Conservation (phyloP, 108 stramenopile species). For the Parietichytrium sp. region DNA sequence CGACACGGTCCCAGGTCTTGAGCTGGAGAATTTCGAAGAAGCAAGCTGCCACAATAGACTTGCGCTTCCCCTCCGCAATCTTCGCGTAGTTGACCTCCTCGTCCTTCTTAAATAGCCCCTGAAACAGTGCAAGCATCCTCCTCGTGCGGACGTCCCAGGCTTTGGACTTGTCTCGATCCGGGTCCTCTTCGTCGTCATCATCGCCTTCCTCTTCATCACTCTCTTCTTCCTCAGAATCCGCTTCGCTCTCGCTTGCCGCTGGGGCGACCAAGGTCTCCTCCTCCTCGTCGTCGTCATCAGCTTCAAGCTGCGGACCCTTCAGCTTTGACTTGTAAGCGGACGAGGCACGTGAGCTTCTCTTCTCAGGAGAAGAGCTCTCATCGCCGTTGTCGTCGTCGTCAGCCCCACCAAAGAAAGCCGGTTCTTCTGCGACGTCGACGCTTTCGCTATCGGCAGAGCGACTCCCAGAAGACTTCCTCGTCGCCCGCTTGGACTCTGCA, state of each 20-base stretch:
- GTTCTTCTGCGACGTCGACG: too few relatives aligned
- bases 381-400: neutral
- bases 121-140: conserved; percentile 55
- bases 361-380: neutral
- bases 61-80: conserved; percentile 65
- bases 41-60: conserved; percentile 76
- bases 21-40: conserved; percentile 90
- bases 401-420: too few relatives aligned
- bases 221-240: conserved; percentile 50
- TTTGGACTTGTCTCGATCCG: conserved; percentile 50
- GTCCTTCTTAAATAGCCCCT: neutral
- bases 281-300: conserved; percentile 53
- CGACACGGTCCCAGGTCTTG: conserved; percentile 96
- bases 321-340: conserved; percentile 43
- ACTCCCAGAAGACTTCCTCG: too few relatives aligned
- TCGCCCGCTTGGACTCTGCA: too few relatives aligned
- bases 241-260: conserved; percentile 70
- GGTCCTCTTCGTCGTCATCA: conserved; percentile 61
- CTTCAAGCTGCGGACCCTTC: conserved; percentile 7
- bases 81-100: conserved; percentile 65
- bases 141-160: conserved; percentile 90
- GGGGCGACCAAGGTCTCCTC: neutral
- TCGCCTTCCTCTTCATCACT: conserved; percentile 34
- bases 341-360: neutral
- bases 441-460: too few relatives aligned